A percentile compares a stretch with the other conserved stretches of the same genome.
Conservation (phyloP, 2,329 filamentous ascomycete species). For the Epichloe typhina region DNA sequence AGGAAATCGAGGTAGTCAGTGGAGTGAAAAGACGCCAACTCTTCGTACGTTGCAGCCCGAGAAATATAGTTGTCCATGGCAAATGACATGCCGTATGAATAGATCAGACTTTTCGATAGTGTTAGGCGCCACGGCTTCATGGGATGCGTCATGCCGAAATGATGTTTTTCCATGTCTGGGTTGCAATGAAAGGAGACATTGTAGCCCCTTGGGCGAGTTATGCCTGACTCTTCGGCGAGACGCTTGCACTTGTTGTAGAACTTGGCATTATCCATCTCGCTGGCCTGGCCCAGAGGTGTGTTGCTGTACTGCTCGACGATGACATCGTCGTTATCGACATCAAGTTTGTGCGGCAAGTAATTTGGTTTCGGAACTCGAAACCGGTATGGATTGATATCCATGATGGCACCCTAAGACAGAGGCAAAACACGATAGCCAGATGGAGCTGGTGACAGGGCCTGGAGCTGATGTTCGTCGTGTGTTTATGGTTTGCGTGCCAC, state of each 20-base stretch:
- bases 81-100: slow-evolving; percentile 89
- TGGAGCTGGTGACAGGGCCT: not conserved
- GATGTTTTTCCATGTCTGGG: slow-evolving; percentile 86
- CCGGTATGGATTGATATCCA: slow-evolving; percentile 34
- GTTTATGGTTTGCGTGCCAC: not conserved
- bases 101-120: slow-evolving; percentile 85
- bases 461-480: not conserved
- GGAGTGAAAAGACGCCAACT: slow-evolving; percentile 77
- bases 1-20: slow-evolving; percentile 87
- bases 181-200: slow-evolving; percentile 94
- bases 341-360: slow-evolving; percentile 42
- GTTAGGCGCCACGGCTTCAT: slow-evolving; percentile 99
- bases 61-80: slow-evolving; percentile 92
- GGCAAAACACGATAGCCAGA: not conserved
- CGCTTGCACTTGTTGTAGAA: slow-evolving; percentile 46
- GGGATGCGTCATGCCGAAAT: slow-evolving; percentile 92
- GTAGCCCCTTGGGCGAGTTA: slow-evolving; percentile 71
- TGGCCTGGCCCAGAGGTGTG: slow-evolving; percentile 34
- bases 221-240: slow-evolving; percentile 48
- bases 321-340: slow-evolving; percentile 36
- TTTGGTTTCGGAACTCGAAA: slow-evolving; percentile 45
- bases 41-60: slow-evolving; percentile 72
- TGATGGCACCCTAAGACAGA: slow-evolving; percentile 3
- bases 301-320: slow-evolving; percentile 39
- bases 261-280: slow-evolving; percentile 41